phyloP scores from a whole-genome alignment of 2,329 filamentous ascomycete genomes.

The Ophiostoma australiae region DNA sequence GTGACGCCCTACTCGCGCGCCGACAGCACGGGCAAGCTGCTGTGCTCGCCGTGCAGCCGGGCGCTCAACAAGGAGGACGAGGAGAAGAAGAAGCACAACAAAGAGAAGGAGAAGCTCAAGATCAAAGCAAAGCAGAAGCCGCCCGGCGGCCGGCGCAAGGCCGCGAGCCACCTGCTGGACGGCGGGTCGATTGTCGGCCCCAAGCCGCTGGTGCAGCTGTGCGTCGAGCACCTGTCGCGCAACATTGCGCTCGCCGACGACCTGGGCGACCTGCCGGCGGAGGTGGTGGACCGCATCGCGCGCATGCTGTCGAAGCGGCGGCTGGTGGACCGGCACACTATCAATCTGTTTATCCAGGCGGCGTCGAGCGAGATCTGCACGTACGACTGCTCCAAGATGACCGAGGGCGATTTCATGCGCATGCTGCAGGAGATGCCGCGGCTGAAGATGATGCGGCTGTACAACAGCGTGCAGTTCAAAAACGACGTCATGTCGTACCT shows the following conservation, averaged over 20 bases:
- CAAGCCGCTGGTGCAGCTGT: conserved; percentile 62
- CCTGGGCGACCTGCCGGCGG: conserved; percentile 54
- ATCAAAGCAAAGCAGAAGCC: conserved; percentile 38
- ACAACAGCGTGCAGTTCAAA: conserved; percentile 89
- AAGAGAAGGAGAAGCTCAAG: conserved; percentile 29
- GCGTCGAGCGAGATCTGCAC: conserved; percentile 48
- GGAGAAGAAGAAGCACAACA: conserved; percentile 46
- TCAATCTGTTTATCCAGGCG: conserved; percentile 54
- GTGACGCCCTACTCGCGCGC: conserved; percentile 84
- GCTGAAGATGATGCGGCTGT: conserved; percentile 66
- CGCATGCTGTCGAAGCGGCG: conserved; percentile 57
- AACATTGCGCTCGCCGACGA: conserved; percentile 59
- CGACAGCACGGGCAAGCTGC: conserved; percentile 68
- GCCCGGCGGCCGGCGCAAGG: conserved; percentile 61
- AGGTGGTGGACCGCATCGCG: conserved; percentile 55
- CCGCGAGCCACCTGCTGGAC: conserved; percentile 80
- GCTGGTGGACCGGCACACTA: conserved; percentile 49
- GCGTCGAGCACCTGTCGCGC: conserved; percentile 57
- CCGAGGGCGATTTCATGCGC: conserved; percentile 68
- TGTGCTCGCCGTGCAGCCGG: conserved; percentile 78
- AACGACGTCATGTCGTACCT: conserved; percentile 78
- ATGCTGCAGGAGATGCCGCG: conserved; percentile 72
- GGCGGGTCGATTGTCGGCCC: conserved; percentile 61
- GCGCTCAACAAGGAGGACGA: conserved; percentile 60
- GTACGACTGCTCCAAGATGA: conserved; percentile 60